These are phyloP conservation scores for Mycena metata DNA, from an alignment of 768 basidiomycete genomes.

Conservation along the genomic window DNA sequence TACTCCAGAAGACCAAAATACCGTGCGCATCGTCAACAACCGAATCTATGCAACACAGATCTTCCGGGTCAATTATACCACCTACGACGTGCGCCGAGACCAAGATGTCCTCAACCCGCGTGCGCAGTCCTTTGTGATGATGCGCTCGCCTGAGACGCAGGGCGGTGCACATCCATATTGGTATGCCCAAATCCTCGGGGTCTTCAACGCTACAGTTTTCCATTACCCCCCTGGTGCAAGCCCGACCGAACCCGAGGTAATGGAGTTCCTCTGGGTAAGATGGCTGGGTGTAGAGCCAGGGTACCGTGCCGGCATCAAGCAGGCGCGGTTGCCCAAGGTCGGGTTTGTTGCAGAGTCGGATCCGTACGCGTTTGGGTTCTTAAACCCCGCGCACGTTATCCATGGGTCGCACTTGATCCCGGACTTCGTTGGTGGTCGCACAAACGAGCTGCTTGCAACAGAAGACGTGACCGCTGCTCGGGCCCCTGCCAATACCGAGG, in stretches of 20 bases:
- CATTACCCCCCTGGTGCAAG: slow-evolving; percentile 33
- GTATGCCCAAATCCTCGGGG: slow-evolving; percentile 44
- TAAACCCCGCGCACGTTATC: slow-evolving; percentile 53
- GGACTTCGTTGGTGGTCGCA: slow-evolving; percentile 39
- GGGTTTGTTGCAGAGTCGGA: slow-evolving; percentile 44
- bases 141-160: slow-evolving; percentile 29
- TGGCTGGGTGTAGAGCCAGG: slow-evolving; percentile 42
- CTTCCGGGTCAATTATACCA: slow-evolving; percentile 52
- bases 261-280: slow-evolving; percentile 47
- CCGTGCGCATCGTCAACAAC: slow-evolving; percentile 39
- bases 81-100: slow-evolving; percentile 50
- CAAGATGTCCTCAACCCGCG: slow-evolving; percentile 51
- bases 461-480: slow-evolving; percentile 32
- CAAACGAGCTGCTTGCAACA: slow-evolving; percentile 31
- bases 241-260: not conserved
- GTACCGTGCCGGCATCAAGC: slow-evolving; percentile 34
- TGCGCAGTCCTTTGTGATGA: slow-evolving; percentile 44
- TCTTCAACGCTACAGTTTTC: slow-evolving; percentile 42
- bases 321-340: slow-evolving; percentile 44
- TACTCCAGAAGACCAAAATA: slow-evolving; percentile 40
- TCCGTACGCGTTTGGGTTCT: slow-evolving; percentile 51
- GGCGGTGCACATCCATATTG: slow-evolving; percentile 36
- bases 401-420: slow-evolving; percentile 53
- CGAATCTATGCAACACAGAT: slow-evolving; percentile 45
- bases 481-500: slow-evolving; percentile 38